phyloP scores from a whole-genome alignment of 352 stramenopile genomes.

The Globisporangium camurandrum region DNA sequence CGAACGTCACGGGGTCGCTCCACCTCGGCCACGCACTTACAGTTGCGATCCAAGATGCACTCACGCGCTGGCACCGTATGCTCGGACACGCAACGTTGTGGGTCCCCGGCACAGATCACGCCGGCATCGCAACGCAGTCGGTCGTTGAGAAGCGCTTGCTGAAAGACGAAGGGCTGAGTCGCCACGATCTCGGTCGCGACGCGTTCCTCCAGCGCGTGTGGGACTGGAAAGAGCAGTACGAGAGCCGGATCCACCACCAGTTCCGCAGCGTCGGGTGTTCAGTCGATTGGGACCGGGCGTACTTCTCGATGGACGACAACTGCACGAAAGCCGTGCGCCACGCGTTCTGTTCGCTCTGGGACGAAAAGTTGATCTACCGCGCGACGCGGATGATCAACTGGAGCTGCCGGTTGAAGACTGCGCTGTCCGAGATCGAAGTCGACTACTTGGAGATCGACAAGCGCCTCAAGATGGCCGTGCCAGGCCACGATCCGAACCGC shows the following conservation, averaged over 20 bases:
- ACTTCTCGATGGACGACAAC: constrained; percentile 99
- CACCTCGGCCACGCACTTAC: constrained; percentile 99
- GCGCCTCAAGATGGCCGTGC: constrained; percentile 92
- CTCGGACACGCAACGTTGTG: constrained; percentile 95
- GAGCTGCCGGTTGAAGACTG: constrained; percentile 97
- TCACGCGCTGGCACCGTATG: constrained; percentile 98
- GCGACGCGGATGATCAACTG: constrained; percentile 99
- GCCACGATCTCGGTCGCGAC: constrained; percentile 88
- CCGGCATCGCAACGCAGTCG: constrained; percentile 97
- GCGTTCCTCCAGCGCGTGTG: constrained; percentile 93
- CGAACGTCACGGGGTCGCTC: constrained; percentile 86
- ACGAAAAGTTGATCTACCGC: constrained; percentile 96
- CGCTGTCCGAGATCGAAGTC: constrained; percentile 96
- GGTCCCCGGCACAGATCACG: constrained; percentile 97
- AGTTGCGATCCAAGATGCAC: constrained; percentile 95
- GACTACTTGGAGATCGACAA: constrained; percentile 99
- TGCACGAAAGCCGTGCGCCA: constrained; percentile 95
- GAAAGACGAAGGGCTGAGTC: constrained; percentile 73
- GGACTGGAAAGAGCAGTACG: constrained; percentile 95
- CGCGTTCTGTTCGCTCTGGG: constrained; percentile 92
- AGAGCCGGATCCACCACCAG: constrained; percentile 80
- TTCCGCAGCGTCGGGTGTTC: constrained; percentile 90
- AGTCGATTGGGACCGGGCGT: constrained; percentile 96
- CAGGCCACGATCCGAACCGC: constrained; percentile 91
- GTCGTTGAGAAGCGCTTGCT: constrained; percentile 87